Conservation (phyloP, 2,329 filamentous ascomycete species). For the Aspergillus sp. region DNA sequence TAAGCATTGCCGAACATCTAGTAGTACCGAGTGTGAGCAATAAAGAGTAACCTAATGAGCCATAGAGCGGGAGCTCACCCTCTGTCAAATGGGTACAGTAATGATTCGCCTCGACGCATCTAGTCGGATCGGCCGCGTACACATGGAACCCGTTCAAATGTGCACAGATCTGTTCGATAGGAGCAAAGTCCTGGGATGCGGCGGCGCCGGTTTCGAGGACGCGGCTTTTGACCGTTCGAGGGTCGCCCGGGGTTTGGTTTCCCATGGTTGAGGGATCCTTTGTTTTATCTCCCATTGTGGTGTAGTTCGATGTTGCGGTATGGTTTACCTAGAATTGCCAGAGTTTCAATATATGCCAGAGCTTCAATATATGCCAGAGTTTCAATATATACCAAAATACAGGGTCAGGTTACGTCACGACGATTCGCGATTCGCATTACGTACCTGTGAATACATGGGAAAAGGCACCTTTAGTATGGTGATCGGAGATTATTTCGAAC, state of each 20-base stretch:
- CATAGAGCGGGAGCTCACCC: conserved; percentile 21
- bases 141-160: conserved; percentile 82
- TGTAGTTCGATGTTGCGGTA: too few species aligned
- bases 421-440: too few species aligned
- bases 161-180: conserved; percentile 66
- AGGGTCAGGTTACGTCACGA: too few species aligned
- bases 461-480: too few species aligned
- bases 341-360: too few species aligned
- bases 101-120: conserved; percentile 69
- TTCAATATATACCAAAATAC: too few species aligned
- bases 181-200: conserved; percentile 47
- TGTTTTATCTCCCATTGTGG: too few species aligned
- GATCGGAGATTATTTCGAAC: too few species aligned
- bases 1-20: conserved; percentile 73
- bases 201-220: conserved; percentile 31
- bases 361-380: too few species aligned
- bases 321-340: too few species aligned
- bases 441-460: too few species aligned
- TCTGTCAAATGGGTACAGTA: conserved; percentile 72
- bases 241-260: conserved; percentile 23
- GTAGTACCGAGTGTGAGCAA: neutral
- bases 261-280: too few species aligned
- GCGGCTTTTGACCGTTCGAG: conserved; percentile 25
- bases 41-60: neutral
- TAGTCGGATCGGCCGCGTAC: conserved; percentile 62